These are phyloP conservation scores for Citrullus amarus DNA, from an alignment of 306 rosid genomes.

Conservation along the genomic window DNA sequence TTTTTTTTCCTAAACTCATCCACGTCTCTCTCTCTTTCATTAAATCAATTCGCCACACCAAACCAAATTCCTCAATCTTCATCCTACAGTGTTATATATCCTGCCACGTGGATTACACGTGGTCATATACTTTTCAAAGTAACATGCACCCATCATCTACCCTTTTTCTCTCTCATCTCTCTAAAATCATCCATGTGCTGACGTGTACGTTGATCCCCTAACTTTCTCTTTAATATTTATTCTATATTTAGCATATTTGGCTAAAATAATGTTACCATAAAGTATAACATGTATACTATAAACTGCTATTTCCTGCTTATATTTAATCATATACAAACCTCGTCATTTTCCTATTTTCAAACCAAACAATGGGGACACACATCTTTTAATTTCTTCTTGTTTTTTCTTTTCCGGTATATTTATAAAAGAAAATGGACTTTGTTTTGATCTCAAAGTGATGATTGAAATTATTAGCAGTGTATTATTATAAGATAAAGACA, in stretches of 20 bases:
- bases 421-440: neutral
- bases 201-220: neutral
- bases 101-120: conserved; percentile 13
- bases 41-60: neutral
- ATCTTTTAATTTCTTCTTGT: neutral
- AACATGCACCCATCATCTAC: conserved; percentile 8
- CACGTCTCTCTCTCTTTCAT: neutral
- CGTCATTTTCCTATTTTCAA: neutral
- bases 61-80: conserved; percentile 5
- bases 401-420: neutral
- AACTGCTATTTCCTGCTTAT: neutral
- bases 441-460: neutral
- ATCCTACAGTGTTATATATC: neutral
- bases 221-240: neutral
- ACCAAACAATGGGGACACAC: neutral
- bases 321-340: neutral
- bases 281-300: neutral
- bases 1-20: neutral
- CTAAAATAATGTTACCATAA: neutral
- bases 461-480: neutral
- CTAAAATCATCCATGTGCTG: neutral
- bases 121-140: conserved; percentile 4
- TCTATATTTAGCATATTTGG: neutral
- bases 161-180: neutral
- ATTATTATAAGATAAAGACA: neutral